Evolutionary conservation across 495 filamentous ascomycete species (phyloP).

Genomic region (Collariella sp.): DNA sequence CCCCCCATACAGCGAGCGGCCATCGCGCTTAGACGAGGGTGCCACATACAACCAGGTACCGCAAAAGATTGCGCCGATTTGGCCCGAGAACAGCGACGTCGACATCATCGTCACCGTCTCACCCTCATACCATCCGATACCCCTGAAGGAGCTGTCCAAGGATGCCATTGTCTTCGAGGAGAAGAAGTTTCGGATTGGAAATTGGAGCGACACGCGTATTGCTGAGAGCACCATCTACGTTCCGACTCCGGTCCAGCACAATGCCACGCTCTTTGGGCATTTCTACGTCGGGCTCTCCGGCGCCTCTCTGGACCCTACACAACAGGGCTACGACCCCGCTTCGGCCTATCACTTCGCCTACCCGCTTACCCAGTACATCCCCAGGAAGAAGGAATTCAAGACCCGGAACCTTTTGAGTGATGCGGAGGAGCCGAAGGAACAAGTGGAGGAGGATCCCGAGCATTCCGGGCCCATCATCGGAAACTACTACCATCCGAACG

Average conservation of each 20-base stretch:
- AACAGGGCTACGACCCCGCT: slow-evolving; percentile 57
- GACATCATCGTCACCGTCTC: slow-evolving; percentile 84
- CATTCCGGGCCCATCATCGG: slow-evolving; percentile 56
- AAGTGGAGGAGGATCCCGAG: slow-evolving; percentile 36
- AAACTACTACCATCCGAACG: slow-evolving; percentile 93
- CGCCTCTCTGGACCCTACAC: slow-evolving; percentile 61
- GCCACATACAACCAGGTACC: slow-evolving; percentile 65
- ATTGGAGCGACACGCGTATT: slow-evolving; percentile 69
- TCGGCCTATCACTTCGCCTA: slow-evolving; percentile 76
- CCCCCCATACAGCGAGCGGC: slow-evolving; percentile 59
- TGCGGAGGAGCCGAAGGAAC: slow-evolving; percentile 42
- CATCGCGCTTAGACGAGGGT: slow-evolving; percentile 47
- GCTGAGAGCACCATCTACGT: slow-evolving; percentile 70
- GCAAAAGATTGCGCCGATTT: slow-evolving; percentile 74
- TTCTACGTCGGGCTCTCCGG: slow-evolving; percentile 78
- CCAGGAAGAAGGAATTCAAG: slow-evolving; percentile 87
- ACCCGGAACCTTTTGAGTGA: slow-evolving; percentile 76
- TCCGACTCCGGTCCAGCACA: slow-evolving; percentile 74
- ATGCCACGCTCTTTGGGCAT: slow-evolving; percentile 90
- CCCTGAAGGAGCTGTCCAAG: slow-evolving; percentile 50
- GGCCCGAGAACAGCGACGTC: slow-evolving; percentile 65
- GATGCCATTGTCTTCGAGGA: slow-evolving; percentile 64
- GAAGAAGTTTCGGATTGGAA: slow-evolving; percentile 69
- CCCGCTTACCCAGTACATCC: slow-evolving; percentile 78
- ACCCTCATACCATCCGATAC: slow-evolving; percentile 58